Evolutionary conservation across 306 rosid species (phyloP).

Genomic region (Cicer arietinum): DNA sequence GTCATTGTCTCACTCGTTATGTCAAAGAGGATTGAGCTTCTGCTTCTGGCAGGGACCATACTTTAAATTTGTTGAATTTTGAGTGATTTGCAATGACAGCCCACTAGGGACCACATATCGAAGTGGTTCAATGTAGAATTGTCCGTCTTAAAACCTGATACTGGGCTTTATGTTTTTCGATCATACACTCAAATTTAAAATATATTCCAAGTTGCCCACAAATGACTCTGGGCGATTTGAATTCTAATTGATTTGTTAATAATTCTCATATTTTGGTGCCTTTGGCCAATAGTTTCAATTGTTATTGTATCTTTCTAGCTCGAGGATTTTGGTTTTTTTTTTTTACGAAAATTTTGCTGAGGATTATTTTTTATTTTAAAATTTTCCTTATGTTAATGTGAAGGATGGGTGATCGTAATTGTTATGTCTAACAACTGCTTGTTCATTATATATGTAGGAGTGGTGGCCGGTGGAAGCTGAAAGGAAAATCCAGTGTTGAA

Average conservation of each 20-base stretch:
- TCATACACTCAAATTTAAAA: too few relatives aligned
- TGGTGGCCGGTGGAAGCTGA: constrained; percentile 35
- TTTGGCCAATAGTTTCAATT: constrained; percentile 21
- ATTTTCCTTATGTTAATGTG: not conserved
- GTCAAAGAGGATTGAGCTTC: not conserved
- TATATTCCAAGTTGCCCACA: not conserved
- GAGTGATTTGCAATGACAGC: not conserved
- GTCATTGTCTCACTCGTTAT: too few relatives aligned
- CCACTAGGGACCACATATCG: not conserved
- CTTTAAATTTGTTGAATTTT: not conserved
- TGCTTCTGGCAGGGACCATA: not conserved
- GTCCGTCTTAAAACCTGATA: not conserved
- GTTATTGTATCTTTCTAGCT: not conserved
- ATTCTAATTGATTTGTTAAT: constrained; percentile 9
- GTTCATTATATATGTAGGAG: constrained; percentile 46
- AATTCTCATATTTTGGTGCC: constrained; percentile 5
- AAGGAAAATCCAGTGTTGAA: constrained; percentile 48
- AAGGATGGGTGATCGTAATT: not conserved
- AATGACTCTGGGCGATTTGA: not conserved
- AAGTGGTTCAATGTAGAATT: not conserved
- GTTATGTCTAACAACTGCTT: constrained; percentile 20
- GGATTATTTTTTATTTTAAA: too few relatives aligned
- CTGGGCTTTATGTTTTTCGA: not conserved
- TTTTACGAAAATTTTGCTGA: too few relatives aligned
- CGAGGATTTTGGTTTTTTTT: too few relatives aligned